These are phyloP conservation scores for Phoma herbarum DNA, from an alignment of 2,329 filamentous ascomycete genomes.

Conservation along the genomic window DNA sequence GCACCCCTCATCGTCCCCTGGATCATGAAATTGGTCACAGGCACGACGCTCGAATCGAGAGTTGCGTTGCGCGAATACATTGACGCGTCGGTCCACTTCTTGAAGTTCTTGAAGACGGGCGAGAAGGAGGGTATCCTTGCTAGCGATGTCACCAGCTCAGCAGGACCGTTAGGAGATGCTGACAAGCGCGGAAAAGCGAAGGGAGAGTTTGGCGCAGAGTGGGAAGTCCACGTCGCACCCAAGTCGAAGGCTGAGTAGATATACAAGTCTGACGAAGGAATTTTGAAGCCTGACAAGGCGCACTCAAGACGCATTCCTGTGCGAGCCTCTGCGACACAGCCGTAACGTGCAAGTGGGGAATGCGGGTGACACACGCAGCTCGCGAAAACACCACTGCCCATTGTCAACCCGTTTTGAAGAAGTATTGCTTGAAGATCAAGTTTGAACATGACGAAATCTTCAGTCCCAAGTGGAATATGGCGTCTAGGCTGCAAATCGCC, in stretches of 20 bases:
- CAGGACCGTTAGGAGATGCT: slow-evolving; percentile 43
- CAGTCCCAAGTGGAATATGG: neutral
- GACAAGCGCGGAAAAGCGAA: slow-evolving; percentile 37
- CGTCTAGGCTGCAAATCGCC: slow-evolving; percentile 18
- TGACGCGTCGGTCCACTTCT: slow-evolving; percentile 65
- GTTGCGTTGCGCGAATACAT: slow-evolving; percentile 69
- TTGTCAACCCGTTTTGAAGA: neutral
- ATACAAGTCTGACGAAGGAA: neutral
- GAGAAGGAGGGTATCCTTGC: slow-evolving; percentile 59
- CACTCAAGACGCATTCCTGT: slow-evolving; percentile 9
- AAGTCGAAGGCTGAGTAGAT: slow-evolving; percentile 13
- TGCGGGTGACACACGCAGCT: neutral
- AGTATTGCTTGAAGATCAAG: neutral
- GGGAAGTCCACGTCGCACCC: slow-evolving; percentile 57
- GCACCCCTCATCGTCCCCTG: slow-evolving; percentile 71
- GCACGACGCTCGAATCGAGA: slow-evolving; percentile 65
- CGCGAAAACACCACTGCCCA: neutral
- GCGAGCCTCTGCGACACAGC: slow-evolving; percentile 8
- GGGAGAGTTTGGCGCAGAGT: slow-evolving; percentile 46
- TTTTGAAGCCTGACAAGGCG: slow-evolving; percentile 7
- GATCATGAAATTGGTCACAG: slow-evolving; percentile 68
- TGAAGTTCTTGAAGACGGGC: slow-evolving; percentile 57
- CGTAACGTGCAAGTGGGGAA: slow-evolving; percentile 19
- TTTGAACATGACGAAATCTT: slow-evolving; percentile 9
- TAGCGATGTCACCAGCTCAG: slow-evolving; percentile 57